A percentile compares a stretch with the other conserved stretches of the same genome.
phyloP scores from a whole-genome alignment of 768 basidiomycete species.

The Mycena maculata region DNA sequence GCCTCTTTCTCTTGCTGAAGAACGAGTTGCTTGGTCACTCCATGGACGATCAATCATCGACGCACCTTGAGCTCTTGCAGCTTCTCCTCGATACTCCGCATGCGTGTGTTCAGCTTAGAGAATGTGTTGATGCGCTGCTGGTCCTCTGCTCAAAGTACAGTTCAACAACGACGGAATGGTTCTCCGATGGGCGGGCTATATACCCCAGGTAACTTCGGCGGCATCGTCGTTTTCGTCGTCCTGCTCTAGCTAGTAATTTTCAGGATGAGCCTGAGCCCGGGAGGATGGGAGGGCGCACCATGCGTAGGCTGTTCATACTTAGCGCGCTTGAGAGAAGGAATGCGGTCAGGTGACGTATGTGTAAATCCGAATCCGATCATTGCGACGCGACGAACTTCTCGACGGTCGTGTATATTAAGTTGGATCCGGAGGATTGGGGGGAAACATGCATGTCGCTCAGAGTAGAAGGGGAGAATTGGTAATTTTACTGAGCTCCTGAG shows the following conservation, averaged over 20 bases:
- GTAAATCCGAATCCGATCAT: no score
- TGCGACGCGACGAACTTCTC: neutral
- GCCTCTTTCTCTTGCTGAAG: slow-evolving; percentile 95
- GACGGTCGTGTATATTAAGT: no score
- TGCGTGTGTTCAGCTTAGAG: slow-evolving; percentile 88
- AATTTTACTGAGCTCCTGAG: no score
- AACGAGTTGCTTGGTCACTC: slow-evolving; percentile 19
- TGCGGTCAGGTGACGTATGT: slow-evolving; percentile 6
- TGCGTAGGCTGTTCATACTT: slow-evolving; percentile 67
- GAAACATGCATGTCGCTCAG: no score
- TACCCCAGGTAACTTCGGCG: slow-evolving; percentile 89
- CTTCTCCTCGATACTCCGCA: slow-evolving; percentile 77
- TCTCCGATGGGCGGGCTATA: slow-evolving; percentile 32
- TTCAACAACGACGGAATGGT: neutral
- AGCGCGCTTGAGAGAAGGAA: slow-evolving; percentile 4
- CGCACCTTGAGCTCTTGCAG: slow-evolving; percentile 79
- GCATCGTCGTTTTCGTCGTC: slow-evolving; percentile 82
- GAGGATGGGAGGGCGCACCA: slow-evolving; percentile 53
- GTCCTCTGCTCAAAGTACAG: slow-evolving; percentile 70
- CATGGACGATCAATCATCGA: neutral
- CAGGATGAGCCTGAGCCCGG: slow-evolving; percentile 13
- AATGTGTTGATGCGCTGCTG: slow-evolving; percentile 93
- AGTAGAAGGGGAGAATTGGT: no score
- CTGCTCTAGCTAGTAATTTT: slow-evolving; percentile 66
- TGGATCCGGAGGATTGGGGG: no score